These are phyloP conservation scores for Pelargonium fulgidum DNA, from an alignment of 441 rosid genomes.

Conservation along the genomic window DNA sequence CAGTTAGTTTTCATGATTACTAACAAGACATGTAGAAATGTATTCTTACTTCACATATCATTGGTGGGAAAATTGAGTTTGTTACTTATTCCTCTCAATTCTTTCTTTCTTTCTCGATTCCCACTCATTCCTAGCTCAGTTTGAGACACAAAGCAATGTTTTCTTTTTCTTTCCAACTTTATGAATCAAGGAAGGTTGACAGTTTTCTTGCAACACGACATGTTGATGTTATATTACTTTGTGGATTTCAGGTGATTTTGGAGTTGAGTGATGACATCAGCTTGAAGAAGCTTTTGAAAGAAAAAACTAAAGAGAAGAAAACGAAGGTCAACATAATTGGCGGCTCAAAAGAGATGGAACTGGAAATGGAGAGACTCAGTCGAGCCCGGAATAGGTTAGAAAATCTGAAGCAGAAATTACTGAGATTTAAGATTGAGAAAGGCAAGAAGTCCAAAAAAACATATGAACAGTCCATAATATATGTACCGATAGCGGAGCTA, in stretches of 20 bases:
- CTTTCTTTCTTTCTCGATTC: no score
- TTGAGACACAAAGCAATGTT: not conserved
- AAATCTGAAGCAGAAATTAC: slow-evolving; percentile 44
- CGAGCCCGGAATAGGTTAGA: slow-evolving; percentile 48
- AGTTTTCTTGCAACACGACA: not conserved
- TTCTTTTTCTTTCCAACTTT: no score
- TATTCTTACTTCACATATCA: no score
- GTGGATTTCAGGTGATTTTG: slow-evolving; percentile 31
- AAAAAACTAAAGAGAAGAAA: slow-evolving; percentile 33
- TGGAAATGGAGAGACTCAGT: slow-evolving; percentile 63
- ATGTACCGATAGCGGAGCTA: slow-evolving; percentile 69
- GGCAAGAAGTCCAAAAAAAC: slow-evolving; percentile 29
- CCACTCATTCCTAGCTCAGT: not conserved
- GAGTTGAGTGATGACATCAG: slow-evolving; percentile 49
- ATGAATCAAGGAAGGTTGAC: not conserved
- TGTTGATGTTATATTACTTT: not conserved
- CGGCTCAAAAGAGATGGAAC: slow-evolving; percentile 35
- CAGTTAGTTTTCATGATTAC: no score
- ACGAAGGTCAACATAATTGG: slow-evolving; percentile 25
- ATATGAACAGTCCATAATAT: slow-evolving; percentile 42
- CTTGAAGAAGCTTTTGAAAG: slow-evolving; percentile 45
- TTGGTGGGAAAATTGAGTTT: no score
- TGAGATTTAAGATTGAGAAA: slow-evolving; percentile 33
- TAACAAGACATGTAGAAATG: no score
- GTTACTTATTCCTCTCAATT: no score